phyloP scores from a whole-genome alignment of 1,284 basidiomycete genomes.

The Golubevia sp. region DNA sequence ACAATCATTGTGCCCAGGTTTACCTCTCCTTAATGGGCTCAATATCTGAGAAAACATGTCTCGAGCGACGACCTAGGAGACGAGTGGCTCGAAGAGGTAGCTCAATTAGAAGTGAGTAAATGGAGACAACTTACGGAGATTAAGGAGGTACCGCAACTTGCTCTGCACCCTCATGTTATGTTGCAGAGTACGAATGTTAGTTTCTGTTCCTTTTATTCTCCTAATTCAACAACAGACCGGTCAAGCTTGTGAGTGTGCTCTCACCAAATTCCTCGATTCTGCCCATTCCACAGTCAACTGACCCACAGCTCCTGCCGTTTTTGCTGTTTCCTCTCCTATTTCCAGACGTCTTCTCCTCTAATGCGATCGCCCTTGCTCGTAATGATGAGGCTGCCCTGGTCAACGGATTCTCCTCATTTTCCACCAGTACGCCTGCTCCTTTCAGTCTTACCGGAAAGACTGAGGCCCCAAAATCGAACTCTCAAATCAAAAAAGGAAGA shows the following conservation, averaged over 20 bases:
- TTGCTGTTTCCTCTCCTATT: neutral
- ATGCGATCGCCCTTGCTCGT: constrained; percentile 2
- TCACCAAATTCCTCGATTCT: too few species aligned
- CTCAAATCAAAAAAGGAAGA: neutral
- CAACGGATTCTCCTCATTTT: constrained; percentile 1
- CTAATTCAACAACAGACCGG: neutral
- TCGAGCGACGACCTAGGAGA: neutral
- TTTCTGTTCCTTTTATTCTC: too few species aligned
- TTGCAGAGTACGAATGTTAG: too few species aligned
- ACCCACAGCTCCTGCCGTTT: too few species aligned
- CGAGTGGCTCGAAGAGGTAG: neutral
- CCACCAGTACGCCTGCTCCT: neutral
- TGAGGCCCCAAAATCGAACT: neutral
- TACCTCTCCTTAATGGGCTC: constrained; percentile 8
- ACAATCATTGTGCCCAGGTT: constrained; percentile 8
- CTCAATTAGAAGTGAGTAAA: neutral
- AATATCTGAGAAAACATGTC: constrained; percentile 10
- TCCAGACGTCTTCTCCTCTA: constrained; percentile 4
- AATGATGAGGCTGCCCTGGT: neutral
- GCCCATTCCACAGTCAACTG: too few species aligned
- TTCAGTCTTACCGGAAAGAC: too few species aligned
- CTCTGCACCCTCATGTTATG: too few species aligned
- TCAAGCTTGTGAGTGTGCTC: neutral
- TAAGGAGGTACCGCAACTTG: too few species aligned
- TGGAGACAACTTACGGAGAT: neutral